Evolutionary conservation across 805 yeast species (phyloP), one percentile per base, ranked within the genome.

Genomic region (Wickerhamomyces kurtzmanii): DNA sequence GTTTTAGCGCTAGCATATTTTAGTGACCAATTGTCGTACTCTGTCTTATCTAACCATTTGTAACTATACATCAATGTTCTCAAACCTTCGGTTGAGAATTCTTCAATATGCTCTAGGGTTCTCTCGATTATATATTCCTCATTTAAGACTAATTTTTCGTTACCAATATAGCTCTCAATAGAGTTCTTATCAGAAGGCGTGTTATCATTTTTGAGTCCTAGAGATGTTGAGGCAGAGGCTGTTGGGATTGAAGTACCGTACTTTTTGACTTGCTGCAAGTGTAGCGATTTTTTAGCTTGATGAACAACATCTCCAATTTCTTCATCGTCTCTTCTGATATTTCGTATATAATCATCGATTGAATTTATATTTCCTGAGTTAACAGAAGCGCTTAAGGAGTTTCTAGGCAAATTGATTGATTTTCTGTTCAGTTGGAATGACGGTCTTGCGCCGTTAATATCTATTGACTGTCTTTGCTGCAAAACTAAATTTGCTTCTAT

Each of bases 81-180:
- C 32, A 91, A 60, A 2, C 99, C 99, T 37, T 89, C 96, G 0
- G 94, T 80, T 0, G 96, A 86, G 53, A 87, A 91, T 34, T 84
- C 93, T 41, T 91, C 97, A 33, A 91, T 71, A 37, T 93, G 95
- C 41, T 84, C 82, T 31, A 93, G 59, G 0, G 97, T 89, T 38
- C 71, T 74, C 47, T 86, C 96, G 21, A 87, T 47, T 4, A 89
- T 61, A 43, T 72, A 83, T 37, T 75, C 85, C 11, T 84, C 94
- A 42, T 84, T 80, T 12, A 65, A 48, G 8, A 82, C 59, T 14
- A 83, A 46, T 17, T 60, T 62, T 27, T 82, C 89, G 29, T 66
- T 59, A 4, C 68, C 59, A 31, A 71, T 57, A 38, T 66, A 65
- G 17, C 45, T 40, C 12, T 37, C 39, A 12, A 53, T 38, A 11